Percentiles rank a stretch among this genome's conserved stretches.
These are phyloP conservation scores for Neoboletus magnificus DNA, from an alignment of 768 basidiomycete species.

Conservation along the genomic window DNA sequence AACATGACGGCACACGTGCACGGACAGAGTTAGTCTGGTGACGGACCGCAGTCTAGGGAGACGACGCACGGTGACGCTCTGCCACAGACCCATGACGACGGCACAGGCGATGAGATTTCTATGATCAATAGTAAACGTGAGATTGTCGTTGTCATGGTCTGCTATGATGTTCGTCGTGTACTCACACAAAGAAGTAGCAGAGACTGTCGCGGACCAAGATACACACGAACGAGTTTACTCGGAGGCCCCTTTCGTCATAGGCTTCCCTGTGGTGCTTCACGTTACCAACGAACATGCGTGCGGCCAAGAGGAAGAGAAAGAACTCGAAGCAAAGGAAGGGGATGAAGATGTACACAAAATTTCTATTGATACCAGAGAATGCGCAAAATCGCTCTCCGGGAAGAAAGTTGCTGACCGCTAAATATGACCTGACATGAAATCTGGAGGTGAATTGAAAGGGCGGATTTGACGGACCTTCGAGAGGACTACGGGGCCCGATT, in stretches of 20 bases:
- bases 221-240: constrained; percentile 20
- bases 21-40: not conserved
- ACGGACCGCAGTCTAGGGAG: not conserved
- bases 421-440: not conserved
- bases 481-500: constrained; percentile 24
- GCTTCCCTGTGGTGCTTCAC: not conserved
- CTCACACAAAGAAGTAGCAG: constrained; percentile 33
- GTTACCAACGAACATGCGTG: constrained; percentile 13
- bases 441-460: not conserved
- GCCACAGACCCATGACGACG: constrained; percentile 28
- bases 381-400: constrained; percentile 15
- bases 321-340: constrained; percentile 31
- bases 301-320: constrained; percentile 23
- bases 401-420: constrained; percentile 8
- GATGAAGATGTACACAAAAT: constrained; percentile 29
- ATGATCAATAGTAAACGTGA: not conserved
- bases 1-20: not conserved
- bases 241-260: not conserved
- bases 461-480: constrained; percentile 16
- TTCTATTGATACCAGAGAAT: constrained; percentile 21
- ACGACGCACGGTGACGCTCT: constrained; percentile 19
- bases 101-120: constrained; percentile 27
- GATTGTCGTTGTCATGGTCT: not conserved
- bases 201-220: constrained; percentile 29
- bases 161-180: not conserved